phyloP scores from a whole-genome alignment of 371 early-diverging fungal species.

The Blastocladiella emersonii region DNA sequence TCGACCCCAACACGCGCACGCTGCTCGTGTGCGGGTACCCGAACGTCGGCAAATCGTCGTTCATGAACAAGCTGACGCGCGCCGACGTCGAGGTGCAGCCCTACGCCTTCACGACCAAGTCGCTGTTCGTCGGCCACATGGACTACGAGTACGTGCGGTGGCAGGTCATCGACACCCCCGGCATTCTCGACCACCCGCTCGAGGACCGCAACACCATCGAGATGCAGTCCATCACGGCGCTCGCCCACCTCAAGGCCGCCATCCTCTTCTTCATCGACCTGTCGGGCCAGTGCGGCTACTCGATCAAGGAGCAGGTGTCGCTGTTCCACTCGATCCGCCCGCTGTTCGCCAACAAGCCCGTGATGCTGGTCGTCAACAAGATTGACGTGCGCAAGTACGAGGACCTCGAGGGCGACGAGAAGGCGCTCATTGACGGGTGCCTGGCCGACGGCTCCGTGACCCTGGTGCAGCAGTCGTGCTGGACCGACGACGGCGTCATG shows the following conservation, averaged over 20 bases:
- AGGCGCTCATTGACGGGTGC: conserved; percentile 56
- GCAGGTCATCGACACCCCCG: conserved; percentile 99
- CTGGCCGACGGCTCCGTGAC: conserved; percentile 48
- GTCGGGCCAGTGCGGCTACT: conserved; percentile 98
- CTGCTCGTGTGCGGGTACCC: conserved; percentile 99
- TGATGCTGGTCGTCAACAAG: conserved; percentile 94
- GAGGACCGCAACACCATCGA: conserved; percentile 99
- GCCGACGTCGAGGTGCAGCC: conserved; percentile 99
- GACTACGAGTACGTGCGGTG: conserved; percentile 99
- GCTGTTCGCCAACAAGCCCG: conserved; percentile 97
- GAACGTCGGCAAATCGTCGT: conserved; percentile 99
- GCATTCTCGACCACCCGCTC: conserved; percentile 98
- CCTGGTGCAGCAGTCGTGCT: conserved; percentile 72
- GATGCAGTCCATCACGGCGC: conserved; percentile 99
- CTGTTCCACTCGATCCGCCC: conserved; percentile 96
- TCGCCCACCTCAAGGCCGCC: conserved; percentile 97
- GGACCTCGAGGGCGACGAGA: conserved; percentile 60
- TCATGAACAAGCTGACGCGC: conserved; percentile 99
- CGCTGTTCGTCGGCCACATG: conserved; percentile 99
- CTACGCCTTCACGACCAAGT: conserved; percentile 99
- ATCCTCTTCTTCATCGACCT: conserved; percentile 99
- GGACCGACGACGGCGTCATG: conserved; percentile 91
- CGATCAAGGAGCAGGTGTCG: conserved; percentile 79
- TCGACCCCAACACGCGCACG: conserved; percentile 98
- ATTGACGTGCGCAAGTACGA: conserved; percentile 81